A percentile compares a stretch with the other conserved stretches of the same genome.
These are phyloP conservation scores for Didymella glomerata DNA, from an alignment of 2,329 filamentous ascomycete genomes.

Conservation along the genomic window DNA sequence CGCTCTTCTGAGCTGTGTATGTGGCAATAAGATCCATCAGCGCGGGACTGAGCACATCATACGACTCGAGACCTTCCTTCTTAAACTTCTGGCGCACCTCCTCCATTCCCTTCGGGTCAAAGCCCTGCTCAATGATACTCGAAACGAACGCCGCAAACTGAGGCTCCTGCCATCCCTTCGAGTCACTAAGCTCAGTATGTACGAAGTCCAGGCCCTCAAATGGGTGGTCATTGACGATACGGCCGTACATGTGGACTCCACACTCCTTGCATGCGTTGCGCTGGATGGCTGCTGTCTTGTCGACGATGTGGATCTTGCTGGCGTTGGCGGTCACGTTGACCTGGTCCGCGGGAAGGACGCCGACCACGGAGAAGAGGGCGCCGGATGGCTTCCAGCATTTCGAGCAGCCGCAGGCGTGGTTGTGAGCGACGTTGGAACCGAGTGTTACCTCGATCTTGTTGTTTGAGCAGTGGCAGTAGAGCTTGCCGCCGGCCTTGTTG, in stretches of 20 bases:
- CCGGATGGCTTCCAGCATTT: conserved; percentile 75
- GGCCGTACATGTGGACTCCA: conserved; percentile 70
- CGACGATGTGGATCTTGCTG: conserved; percentile 64
- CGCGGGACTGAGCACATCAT: conserved; percentile 68
- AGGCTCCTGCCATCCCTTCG: conserved; percentile 74
- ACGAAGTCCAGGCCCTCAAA: conserved; percentile 77
- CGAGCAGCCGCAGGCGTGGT: conserved; percentile 76
- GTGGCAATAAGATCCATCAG: conserved; percentile 67
- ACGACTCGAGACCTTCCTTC: conserved; percentile 65
- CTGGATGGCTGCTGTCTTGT: conserved; percentile 64
- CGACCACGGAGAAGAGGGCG: conserved; percentile 71
- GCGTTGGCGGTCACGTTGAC: conserved; percentile 66
- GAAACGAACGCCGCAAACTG: conserved; percentile 75
- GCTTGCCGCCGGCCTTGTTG: conserved; percentile 66
- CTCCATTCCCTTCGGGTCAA: conserved; percentile 63
- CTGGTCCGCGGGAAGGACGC: conserved; percentile 65
- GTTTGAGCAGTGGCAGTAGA: conserved; percentile 67
- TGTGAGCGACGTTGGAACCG: conserved; percentile 68
- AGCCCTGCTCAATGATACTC: conserved; percentile 74
- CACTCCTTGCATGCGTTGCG: conserved; percentile 57
- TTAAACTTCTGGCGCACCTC: conserved; percentile 64
- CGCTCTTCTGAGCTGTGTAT: conserved; percentile 61
- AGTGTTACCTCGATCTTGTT: conserved; percentile 67
- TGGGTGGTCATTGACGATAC: conserved; percentile 70
- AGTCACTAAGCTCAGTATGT: conserved; percentile 67